phyloP scores from a whole-genome alignment of 2,329 filamentous ascomycete species.

The Cryphonectria nitschkei region DNA sequence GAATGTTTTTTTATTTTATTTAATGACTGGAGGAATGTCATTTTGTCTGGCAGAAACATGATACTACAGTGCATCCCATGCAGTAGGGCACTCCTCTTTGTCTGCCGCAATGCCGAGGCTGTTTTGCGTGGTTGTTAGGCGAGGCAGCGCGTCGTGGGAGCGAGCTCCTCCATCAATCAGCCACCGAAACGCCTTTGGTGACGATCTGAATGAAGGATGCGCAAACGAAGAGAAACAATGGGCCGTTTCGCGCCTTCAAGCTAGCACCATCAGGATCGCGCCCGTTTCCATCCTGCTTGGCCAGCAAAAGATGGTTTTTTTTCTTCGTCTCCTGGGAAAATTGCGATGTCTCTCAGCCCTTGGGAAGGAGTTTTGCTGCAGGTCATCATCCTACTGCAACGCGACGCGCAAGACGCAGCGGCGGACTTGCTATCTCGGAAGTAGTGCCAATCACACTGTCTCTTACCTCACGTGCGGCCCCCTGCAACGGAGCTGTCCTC shows the following conservation, averaged over 20 bases:
- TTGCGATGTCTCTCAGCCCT: background rate
- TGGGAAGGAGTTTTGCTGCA: background rate
- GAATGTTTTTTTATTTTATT: background rate
- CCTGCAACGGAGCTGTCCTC: background rate
- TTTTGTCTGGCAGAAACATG: background rate
- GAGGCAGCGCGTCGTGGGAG: background rate
- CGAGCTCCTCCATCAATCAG: too few species aligned
- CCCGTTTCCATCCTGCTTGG: background rate
- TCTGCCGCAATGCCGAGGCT: background rate
- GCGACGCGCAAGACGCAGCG: background rate
- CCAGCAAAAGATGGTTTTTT: background rate
- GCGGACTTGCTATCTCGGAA: background rate
- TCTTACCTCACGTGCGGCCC: background rate
- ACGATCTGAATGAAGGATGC: background rate
- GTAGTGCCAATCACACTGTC: conserved; percentile 14
- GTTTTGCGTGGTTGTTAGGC: background rate
- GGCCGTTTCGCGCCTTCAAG: background rate
- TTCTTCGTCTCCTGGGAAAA: background rate
- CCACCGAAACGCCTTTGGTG: background rate
- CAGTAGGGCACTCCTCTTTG: background rate
- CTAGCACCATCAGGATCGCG: background rate
- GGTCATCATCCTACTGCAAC: conserved; percentile 11
- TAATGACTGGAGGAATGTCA: background rate
- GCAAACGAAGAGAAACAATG: background rate
- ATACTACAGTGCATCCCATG: background rate